Percentiles rank a stretch among this genome's conserved stretches.
phyloP scores from a whole-genome alignment of 768 basidiomycete species.

The Leucosporidium yakuticum region DNA sequence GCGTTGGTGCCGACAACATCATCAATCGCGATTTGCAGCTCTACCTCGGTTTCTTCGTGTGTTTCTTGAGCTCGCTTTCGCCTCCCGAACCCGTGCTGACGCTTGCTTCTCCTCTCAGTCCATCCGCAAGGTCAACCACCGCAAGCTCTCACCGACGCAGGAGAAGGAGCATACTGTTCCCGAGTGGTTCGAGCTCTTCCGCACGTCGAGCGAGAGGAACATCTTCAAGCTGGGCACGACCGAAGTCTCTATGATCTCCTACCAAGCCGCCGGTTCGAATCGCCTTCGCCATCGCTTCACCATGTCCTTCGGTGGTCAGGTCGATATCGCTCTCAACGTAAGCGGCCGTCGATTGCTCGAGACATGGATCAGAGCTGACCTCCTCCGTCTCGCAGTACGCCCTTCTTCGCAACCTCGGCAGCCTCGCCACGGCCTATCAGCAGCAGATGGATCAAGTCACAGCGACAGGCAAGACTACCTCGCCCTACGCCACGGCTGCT shows the following conservation, averaged over 20 bases:
- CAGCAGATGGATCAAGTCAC: constrained; percentile 18
- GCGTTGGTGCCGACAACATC: neutral
- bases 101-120: neutral
- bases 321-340: constrained; percentile 27
- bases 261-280: constrained; percentile 3
- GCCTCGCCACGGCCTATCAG: constrained; percentile 11
- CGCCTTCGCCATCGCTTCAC: constrained; percentile 20
- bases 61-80: too few species aligned
- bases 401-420: constrained; percentile 12
- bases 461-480: constrained; percentile 49
- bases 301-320: constrained; percentile 14
- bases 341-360: neutral
- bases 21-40: constrained; percentile 23
- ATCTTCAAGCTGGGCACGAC: constrained; percentile 26
- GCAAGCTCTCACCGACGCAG: constrained; percentile 9
- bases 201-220: constrained; percentile 14
- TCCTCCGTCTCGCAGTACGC: neutral
- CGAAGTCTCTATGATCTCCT: constrained; percentile 21
- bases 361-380: neutral
- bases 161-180: constrained; percentile 18
- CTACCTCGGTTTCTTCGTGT: constrained; percentile 22
- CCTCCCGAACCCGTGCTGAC: too few species aligned
- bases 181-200: constrained; percentile 26
- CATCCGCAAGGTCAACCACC: constrained; percentile 19
- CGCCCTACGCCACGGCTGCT: constrained; percentile 49